These are phyloP conservation scores for Saccharomycopsis hybrid DNA, from an alignment of 1,139 yeast genomes.

Conservation along the genomic window DNA sequence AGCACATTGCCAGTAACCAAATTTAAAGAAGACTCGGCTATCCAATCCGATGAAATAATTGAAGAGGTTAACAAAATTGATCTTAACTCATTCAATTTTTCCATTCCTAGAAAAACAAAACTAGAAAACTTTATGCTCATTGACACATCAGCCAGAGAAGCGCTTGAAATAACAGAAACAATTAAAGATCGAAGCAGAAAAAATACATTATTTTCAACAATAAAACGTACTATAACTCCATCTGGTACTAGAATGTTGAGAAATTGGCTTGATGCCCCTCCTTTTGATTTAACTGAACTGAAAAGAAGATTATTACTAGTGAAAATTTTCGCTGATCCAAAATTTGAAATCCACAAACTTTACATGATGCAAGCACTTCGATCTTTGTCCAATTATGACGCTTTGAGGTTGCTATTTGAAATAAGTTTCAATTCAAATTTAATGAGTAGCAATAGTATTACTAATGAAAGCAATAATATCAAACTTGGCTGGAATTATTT, in stretches of 20 bases:
- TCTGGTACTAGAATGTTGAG: constrained; percentile 74
- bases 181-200: constrained; percentile 50
- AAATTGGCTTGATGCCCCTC: constrained; percentile 82
- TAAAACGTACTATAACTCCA: constrained; percentile 68
- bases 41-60: constrained; percentile 25
- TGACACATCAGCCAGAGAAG: constrained; percentile 76
- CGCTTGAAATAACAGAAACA: constrained; percentile 64
- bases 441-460: not conserved
- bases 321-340: constrained; percentile 37
- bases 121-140: constrained; percentile 59
- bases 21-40: not conserved
- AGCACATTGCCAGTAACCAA: constrained; percentile 20
- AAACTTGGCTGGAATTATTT: constrained; percentile 17
- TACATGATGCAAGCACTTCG: constrained; percentile 31
- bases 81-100: constrained; percentile 43
- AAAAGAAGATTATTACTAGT: constrained; percentile 59
- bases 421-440: constrained; percentile 16
- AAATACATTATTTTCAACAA: constrained; percentile 66
- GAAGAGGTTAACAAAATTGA: constrained; percentile 38
- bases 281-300: constrained; percentile 52
- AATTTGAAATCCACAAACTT: constrained; percentile 28
- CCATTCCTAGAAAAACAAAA: constrained; percentile 44
- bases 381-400: constrained; percentile 36
- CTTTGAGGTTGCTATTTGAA: constrained; percentile 46
- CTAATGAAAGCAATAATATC: constrained; percentile 7